A percentile compares a stretch with the other conserved stretches of the same genome.
Conservation (phyloP, 805 yeast genomes). For the Myxozyma geophila region DNA sequence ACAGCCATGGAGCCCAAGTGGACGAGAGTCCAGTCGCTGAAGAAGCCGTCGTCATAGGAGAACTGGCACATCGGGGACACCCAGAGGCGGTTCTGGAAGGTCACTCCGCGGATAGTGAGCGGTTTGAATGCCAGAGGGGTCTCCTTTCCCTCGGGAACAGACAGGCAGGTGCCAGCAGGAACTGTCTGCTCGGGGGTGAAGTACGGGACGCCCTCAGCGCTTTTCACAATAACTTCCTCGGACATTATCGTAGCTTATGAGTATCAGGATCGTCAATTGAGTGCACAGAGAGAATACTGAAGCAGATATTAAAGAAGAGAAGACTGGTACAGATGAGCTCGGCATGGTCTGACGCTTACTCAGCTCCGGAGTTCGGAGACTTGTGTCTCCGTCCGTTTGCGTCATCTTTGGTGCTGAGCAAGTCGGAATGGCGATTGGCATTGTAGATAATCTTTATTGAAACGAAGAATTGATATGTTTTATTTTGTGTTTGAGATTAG, state of each 20-base stretch:
- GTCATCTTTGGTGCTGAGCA: too few species aligned
- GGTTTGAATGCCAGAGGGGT: slow-evolving; percentile 53
- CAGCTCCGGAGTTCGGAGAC: too few species aligned
- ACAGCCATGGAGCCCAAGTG: slow-evolving; percentile 56
- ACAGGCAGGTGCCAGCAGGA: slow-evolving; percentile 47
- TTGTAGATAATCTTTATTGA: too few species aligned
- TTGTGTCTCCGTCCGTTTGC: too few species aligned
- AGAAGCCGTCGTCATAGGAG: slow-evolving; percentile 51
- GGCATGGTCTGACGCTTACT: too few species aligned
- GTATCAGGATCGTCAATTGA: neutral
- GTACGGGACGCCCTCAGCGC: slow-evolving; percentile 31
- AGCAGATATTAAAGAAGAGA: too few species aligned
- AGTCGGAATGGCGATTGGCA: too few species aligned
- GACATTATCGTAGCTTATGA: neutral
- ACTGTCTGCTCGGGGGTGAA: slow-evolving; percentile 46
- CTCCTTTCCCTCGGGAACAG: slow-evolving; percentile 34
- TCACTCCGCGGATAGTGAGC: slow-evolving; percentile 48
- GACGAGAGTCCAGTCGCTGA: slow-evolving; percentile 54
- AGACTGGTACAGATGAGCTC: too few species aligned
- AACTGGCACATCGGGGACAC: slow-evolving; percentile 50
- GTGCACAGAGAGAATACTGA: neutral
- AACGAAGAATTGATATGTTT: too few species aligned
- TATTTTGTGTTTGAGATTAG: too few species aligned
- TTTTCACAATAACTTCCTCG: slow-evolving; percentile 1
- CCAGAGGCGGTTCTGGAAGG: slow-evolving; percentile 57